These are phyloP conservation scores for Volvariella surrecta DNA, from an alignment of 1,284 basidiomycete genomes.

Conservation along the genomic window DNA sequence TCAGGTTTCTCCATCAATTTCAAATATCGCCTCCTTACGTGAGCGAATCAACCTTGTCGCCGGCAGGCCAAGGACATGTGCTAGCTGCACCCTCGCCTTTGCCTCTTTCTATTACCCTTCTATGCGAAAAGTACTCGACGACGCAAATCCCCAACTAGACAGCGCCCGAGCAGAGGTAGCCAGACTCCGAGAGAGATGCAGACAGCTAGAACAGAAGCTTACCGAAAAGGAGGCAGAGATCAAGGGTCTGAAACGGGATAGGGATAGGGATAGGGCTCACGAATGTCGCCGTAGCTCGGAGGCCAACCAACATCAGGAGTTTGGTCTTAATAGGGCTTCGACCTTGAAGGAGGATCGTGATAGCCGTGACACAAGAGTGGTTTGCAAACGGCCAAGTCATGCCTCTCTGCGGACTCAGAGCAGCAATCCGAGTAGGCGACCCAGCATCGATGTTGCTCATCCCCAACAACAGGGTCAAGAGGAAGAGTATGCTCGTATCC, in stretches of 20 bases:
- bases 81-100: not conserved
- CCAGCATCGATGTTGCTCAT: conserved; percentile 12
- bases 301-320: not conserved
- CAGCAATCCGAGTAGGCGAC: not conserved
- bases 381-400: not conserved
- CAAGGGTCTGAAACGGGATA: conserved; percentile 41
- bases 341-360: not conserved
- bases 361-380: not conserved
- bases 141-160: conserved; percentile 44
- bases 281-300: conserved; percentile 11
- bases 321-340: not conserved
- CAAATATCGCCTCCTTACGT: conserved; percentile 32
- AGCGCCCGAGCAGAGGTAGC: conserved; percentile 43
- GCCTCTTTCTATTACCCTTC: conserved; percentile 7
- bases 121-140: conserved; percentile 54
- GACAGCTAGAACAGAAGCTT: conserved; percentile 47
- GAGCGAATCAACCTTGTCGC: conserved; percentile 30
- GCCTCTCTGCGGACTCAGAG: not conserved
- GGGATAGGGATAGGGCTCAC: conserved; percentile 22
- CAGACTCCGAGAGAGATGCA: conserved; percentile 51
- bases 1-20: conserved; percentile 19
- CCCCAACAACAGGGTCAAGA: conserved; percentile 25
- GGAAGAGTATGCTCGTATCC: conserved; percentile 42
- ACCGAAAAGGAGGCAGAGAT: conserved; percentile 50
- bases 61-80: conserved; percentile 25